phyloP scores from a whole-genome alignment of 2,329 filamentous ascomycete genomes.

The Aspergillus costaricaensis region DNA sequence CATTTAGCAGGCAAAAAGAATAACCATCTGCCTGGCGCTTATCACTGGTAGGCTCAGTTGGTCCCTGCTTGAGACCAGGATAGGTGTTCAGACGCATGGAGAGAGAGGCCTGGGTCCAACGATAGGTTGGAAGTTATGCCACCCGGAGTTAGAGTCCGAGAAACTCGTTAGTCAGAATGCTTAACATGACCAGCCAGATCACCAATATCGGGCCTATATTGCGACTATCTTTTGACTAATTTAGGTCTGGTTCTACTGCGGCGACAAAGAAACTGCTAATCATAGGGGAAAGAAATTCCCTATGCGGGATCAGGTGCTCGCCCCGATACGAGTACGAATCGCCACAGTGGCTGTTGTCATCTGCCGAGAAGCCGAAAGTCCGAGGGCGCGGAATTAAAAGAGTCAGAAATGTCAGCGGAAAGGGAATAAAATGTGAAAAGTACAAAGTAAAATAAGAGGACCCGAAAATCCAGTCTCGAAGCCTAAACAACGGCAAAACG shows the following conservation, averaged over 20 bases:
- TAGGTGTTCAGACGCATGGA: background rate
- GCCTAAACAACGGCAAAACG: constrained; percentile 9
- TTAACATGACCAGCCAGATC: background rate
- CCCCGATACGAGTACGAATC: constrained; percentile 11
- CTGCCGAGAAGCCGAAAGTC: constrained; percentile 8
- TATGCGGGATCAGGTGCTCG: constrained; percentile 14
- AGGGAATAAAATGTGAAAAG: constrained; percentile 2
- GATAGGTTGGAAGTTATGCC: too few species aligned
- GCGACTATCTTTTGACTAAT: background rate
- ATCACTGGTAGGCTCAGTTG: background rate
- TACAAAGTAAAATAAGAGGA: background rate
- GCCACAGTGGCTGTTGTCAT: constrained; percentile 15
- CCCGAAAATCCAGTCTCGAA: constrained; percentile 3
- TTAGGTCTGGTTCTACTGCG: background rate
- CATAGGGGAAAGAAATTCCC: constrained; percentile 1
- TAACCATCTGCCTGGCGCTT: background rate
- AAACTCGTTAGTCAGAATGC: background rate
- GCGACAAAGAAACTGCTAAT: background rate
- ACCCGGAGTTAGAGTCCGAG: background rate
- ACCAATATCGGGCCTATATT: too few species aligned
- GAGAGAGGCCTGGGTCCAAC: background rate
- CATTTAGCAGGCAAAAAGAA: background rate
- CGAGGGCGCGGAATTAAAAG: background rate
- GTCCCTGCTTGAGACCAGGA: constrained; percentile 4
- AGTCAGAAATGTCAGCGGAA: background rate